Evolutionary conservation across 106 monocot species (phyloP).

Genomic region (Platanthera guangdongensis): DNA sequence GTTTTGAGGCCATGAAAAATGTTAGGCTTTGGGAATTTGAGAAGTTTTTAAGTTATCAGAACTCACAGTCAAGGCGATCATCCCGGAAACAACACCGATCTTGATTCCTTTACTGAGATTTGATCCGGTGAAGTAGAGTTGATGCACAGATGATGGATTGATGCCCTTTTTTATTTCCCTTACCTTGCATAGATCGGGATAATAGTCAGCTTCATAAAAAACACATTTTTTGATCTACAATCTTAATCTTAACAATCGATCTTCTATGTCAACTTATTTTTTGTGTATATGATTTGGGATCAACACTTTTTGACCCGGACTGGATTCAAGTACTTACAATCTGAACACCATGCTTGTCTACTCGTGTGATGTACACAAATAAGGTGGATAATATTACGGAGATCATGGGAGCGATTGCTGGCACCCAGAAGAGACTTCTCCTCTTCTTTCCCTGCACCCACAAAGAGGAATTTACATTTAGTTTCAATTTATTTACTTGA

Average conservation of each 20-base stretch:
- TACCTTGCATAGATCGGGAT: slow-evolving; percentile 30
- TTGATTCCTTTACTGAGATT: slow-evolving; percentile 44
- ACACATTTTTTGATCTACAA: too few relatives aligned
- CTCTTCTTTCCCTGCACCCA: slow-evolving; percentile 57
- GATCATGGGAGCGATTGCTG: slow-evolving; percentile 63
- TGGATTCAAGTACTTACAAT: slow-evolving; percentile 39
- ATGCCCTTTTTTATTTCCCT: slow-evolving; percentile 45
- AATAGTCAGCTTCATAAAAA: too few relatives aligned
- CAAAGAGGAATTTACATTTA: background rate
- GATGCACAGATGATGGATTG: slow-evolving; percentile 63
- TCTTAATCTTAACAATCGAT: too few relatives aligned
- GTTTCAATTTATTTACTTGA: background rate
- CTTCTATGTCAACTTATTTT: too few relatives aligned
- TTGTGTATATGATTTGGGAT: too few relatives aligned
- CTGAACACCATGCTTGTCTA: slow-evolving; percentile 55
- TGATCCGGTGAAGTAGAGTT: slow-evolving; percentile 56
- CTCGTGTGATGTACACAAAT: slow-evolving; percentile 55
- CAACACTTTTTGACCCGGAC: background rate
- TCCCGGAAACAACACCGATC: slow-evolving; percentile 60
- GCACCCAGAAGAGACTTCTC: slow-evolving; percentile 71
- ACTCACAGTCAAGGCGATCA: slow-evolving; percentile 72
- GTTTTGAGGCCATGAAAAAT: background rate
- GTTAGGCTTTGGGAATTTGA: background rate
- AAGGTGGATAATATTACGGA: slow-evolving; percentile 63
- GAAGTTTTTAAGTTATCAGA: background rate